Conservation (phyloP, 2,329 filamentous ascomycete genomes). For the Botrytis fabae region DNA sequence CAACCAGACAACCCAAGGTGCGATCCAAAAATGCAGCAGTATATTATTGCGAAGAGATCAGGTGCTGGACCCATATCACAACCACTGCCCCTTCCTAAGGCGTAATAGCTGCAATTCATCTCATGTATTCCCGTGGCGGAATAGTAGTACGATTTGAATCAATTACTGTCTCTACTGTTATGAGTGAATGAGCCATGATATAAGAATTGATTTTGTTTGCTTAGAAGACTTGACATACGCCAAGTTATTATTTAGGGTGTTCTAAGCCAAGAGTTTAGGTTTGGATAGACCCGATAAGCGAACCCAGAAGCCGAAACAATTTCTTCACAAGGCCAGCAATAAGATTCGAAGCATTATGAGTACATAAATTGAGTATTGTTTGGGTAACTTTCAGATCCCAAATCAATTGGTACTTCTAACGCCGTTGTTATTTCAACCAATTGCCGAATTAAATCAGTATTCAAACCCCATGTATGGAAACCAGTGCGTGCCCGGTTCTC, state of each 20-base stretch:
- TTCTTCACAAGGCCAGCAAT: background rate
- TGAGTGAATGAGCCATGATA: background rate
- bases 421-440: background rate
- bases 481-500: background rate
- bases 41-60: slow-evolving; percentile 25
- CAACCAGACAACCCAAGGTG: slow-evolving; percentile 31
- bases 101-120: background rate
- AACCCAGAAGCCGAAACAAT: background rate
- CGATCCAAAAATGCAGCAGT: slow-evolving; percentile 24
- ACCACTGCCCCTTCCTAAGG: slow-evolving; percentile 24
- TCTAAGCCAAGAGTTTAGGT: background rate
- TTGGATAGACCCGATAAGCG: background rate
- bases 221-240: background rate
- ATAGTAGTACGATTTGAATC: background rate
- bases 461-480: background rate
- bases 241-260: background rate
- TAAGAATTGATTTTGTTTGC: background rate
- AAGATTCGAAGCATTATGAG: background rate
- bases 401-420: background rate
- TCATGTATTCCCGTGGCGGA: background rate
- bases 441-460: background rate
- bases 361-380: background rate
- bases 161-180: background rate
- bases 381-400: background rate
- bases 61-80: background rate